A percentile compares a stretch with the other conserved stretches of the same genome.
These are phyloP conservation scores for Solidago caesia DNA, from an alignment of 129 eudicot genomes.

Conservation along the genomic window DNA sequence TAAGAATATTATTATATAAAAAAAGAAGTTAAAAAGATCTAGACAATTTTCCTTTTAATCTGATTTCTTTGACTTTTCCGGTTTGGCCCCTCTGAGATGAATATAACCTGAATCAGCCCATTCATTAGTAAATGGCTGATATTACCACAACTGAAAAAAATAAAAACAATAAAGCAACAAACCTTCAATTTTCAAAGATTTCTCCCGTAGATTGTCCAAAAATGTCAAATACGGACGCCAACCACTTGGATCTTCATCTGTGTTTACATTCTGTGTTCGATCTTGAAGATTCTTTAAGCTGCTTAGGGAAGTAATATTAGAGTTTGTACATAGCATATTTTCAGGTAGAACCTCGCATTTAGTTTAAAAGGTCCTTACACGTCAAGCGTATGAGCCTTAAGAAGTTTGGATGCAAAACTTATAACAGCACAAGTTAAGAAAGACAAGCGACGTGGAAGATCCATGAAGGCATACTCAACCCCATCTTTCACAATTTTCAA, in stretches of 20 bases:
- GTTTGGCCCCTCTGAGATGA: no score
- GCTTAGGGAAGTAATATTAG: constrained; percentile 22
- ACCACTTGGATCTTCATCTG: constrained; percentile 90
- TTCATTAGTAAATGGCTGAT: no score
- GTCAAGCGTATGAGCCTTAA: constrained; percentile 52
- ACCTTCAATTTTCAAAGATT: constrained; percentile 66
- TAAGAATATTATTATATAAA: background rate
- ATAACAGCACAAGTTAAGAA: constrained; percentile 71
- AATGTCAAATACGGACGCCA: constrained; percentile 84
- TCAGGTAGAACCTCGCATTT: background rate
- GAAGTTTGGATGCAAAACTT: constrained; percentile 73
- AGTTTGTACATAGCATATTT: background rate
- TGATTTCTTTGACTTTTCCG: no score
- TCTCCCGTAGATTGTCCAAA: constrained; percentile 69
- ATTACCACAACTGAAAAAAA: background rate
- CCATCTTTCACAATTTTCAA: constrained; percentile 72
- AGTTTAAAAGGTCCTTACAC: constrained; percentile 50
- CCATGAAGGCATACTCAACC: constrained; percentile 60
- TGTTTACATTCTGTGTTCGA: constrained; percentile 61
- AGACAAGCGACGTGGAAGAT: constrained; percentile 63
- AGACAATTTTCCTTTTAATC: no score
- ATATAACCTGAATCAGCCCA: background rate
- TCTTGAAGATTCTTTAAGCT: constrained; percentile 68
- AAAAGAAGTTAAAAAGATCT: no score
- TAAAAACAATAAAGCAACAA: constrained; percentile 2